Percentiles rank a stretch among this genome's conserved stretches.
Evolutionary conservation across 1,284 basidiomycete genomes (phyloP).

Genomic region (Cystobasidium slooffiae): DNA sequence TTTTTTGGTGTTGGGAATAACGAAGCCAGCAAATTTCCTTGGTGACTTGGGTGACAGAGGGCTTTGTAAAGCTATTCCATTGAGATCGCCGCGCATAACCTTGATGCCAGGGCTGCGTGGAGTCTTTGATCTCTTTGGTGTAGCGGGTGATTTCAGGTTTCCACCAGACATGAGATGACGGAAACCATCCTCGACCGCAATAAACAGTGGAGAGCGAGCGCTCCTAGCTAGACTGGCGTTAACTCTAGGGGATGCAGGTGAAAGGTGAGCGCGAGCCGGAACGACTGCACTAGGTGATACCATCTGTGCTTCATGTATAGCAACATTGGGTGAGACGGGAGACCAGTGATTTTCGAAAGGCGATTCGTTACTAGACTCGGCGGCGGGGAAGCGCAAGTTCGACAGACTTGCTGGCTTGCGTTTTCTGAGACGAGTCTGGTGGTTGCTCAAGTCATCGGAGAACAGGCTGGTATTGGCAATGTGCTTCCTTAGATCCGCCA

Average conservation of each 20-base stretch:
- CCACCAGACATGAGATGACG: conserved; percentile 1
- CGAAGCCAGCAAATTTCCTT: not conserved
- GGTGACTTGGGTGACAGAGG: not conserved
- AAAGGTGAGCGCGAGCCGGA: not conserved
- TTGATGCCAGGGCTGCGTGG: not conserved
- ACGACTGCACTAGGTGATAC: not conserved
- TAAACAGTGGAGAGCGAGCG: not conserved
- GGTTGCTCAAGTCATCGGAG: not conserved
- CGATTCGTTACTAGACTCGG: not conserved
- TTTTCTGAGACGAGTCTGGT: conserved; percentile 2
- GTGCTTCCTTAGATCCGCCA: not conserved
- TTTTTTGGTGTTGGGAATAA: not conserved
- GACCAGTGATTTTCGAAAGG: not conserved
- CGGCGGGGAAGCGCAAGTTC: conserved; percentile 10
- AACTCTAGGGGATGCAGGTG: not conserved
- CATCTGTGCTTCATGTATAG: not conserved
- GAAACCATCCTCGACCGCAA: conserved; percentile 12
- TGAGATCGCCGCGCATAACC: not conserved
- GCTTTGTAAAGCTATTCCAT: not conserved
- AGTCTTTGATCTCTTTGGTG: not conserved
- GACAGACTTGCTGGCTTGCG: conserved; percentile 13
- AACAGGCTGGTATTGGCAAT: not conserved
- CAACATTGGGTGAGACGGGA: not conserved
- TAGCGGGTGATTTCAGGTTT: not conserved
- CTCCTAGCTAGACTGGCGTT: not conserved